phyloP scores from a whole-genome alignment of 768 basidiomycete genomes.

The Macrolepiota fuliginosa region DNA sequence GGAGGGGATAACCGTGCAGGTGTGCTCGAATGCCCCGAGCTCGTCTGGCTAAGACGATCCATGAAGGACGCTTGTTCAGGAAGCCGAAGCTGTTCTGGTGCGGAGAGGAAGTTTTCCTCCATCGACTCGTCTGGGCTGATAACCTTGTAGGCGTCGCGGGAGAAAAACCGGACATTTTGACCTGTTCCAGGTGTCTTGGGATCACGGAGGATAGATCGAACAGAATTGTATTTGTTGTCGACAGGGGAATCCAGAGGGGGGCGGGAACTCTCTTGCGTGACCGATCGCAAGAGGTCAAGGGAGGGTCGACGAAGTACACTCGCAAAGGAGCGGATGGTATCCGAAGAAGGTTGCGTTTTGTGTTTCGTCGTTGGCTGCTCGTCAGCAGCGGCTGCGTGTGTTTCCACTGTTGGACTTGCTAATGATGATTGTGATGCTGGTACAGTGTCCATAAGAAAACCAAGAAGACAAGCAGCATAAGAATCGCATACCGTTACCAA shows the following conservation, averaged over 20 bases:
- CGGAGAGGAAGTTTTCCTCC: slow-evolving; percentile 32
- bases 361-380: slow-evolving; percentile 35
- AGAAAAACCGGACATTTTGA: slow-evolving; percentile 79
- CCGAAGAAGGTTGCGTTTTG: slow-evolving; percentile 25
- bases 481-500: slow-evolving; percentile 18
- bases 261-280: slow-evolving; percentile 16
- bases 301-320: slow-evolving; percentile 33
- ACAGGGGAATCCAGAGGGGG: slow-evolving; percentile 15
- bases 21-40: slow-evolving; percentile 24
- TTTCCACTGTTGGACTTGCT: slow-evolving; percentile 12
- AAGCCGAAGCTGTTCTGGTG: slow-evolving; percentile 25
- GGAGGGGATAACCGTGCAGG: slow-evolving; percentile 29
- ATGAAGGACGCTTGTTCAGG: slow-evolving; percentile 23
- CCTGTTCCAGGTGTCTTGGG: slow-evolving; percentile 73
- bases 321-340: slow-evolving; percentile 23
- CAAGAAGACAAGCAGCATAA: slow-evolving; percentile 15
- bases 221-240: slow-evolving; percentile 45
- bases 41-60: slow-evolving; percentile 28
- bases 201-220: slow-evolving; percentile 72
- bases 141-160: slow-evolving; percentile 61
- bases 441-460: not conserved
- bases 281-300: slow-evolving; percentile 35
- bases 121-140: slow-evolving; percentile 65
- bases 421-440: slow-evolving; percentile 11
- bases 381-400: slow-evolving; percentile 4